Conservation (phyloP, 805 yeast genomes). For the Ogataea sp. region DNA sequence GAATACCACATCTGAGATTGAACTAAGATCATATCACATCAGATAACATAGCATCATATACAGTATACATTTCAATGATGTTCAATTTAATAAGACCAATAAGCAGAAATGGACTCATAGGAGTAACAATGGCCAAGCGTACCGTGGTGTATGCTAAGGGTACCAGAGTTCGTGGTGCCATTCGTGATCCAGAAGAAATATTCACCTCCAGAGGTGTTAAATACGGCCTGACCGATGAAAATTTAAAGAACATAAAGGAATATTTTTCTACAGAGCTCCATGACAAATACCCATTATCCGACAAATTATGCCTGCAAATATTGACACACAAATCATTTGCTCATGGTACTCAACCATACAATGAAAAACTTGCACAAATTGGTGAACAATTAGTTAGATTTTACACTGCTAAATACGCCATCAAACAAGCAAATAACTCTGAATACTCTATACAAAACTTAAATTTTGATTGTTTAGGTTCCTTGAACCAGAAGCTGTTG, state of each 20-base stretch:
- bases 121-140: conserved; percentile 7
- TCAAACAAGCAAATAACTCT: conserved; percentile 14
- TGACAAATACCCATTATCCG: conserved; percentile 45
- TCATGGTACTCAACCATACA: conserved; percentile 83
- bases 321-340: conserved; percentile 93
- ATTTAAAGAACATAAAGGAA: conserved; percentile 38
- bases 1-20: no score
- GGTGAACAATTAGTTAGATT: conserved; percentile 59
- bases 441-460: conserved; percentile 36
- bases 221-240: conserved; percentile 45
- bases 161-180: conserved; percentile 60
- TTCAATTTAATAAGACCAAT: background rate
- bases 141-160: conserved; percentile 36
- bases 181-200: conserved; percentile 60
- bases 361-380: conserved; percentile 71
- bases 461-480: conserved; percentile 55
- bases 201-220: conserved; percentile 40
- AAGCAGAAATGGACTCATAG: background rate
- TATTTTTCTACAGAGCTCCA: conserved; percentile 28
- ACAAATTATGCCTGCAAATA: conserved; percentile 65
- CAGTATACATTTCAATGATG: background rate
- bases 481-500: conserved; percentile 41
- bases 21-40: no score
- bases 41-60: background rate
- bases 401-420: conserved; percentile 34